phyloP scores from a whole-genome alignment of 169 alveolate species.

The Plasmodium malariae region DNA sequence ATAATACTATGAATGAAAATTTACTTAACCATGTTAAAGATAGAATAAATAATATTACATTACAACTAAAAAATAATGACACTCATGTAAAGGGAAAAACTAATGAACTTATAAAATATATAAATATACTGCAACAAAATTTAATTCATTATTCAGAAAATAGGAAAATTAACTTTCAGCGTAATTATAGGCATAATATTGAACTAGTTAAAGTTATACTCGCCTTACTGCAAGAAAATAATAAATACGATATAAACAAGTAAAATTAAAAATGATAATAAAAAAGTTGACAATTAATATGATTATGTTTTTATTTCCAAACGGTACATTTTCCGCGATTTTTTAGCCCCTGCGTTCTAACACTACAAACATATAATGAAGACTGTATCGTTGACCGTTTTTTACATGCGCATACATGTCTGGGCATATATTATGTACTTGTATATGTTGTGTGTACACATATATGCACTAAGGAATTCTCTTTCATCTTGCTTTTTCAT shows the following conservation, averaged over 20 bases:
- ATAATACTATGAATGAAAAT: not conserved
- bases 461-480: not conserved
- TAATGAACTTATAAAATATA: conserved; percentile 64
- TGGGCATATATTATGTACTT: too few species aligned
- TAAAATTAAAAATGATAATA: conserved; percentile 3
- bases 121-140: conserved; percentile 65
- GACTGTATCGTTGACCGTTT: too few species aligned
- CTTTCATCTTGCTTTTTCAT: not conserved
- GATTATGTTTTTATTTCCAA: too few species aligned
- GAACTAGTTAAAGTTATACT: conserved; percentile 26
- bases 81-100: conserved; percentile 36
- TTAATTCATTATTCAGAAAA: conserved; percentile 36
- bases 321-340: too few species aligned
- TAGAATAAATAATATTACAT: conserved; percentile 16
- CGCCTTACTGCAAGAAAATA: conserved; percentile 40
- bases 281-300: not conserved
- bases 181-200: conserved; percentile 34
- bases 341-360: too few species aligned
- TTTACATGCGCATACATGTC: too few species aligned
- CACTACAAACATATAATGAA: too few species aligned
- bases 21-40: conserved; percentile 21
- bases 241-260: conserved; percentile 65
- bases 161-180: conserved; percentile 16
- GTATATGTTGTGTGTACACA: too few species aligned
- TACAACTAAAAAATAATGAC: conserved; percentile 15